A percentile compares a stretch with the other conserved stretches of the same genome.
These are phyloP conservation scores for Pseudevernia furfuracea DNA, from an alignment of 495 filamentous ascomycete genomes.

Conservation along the genomic window DNA sequence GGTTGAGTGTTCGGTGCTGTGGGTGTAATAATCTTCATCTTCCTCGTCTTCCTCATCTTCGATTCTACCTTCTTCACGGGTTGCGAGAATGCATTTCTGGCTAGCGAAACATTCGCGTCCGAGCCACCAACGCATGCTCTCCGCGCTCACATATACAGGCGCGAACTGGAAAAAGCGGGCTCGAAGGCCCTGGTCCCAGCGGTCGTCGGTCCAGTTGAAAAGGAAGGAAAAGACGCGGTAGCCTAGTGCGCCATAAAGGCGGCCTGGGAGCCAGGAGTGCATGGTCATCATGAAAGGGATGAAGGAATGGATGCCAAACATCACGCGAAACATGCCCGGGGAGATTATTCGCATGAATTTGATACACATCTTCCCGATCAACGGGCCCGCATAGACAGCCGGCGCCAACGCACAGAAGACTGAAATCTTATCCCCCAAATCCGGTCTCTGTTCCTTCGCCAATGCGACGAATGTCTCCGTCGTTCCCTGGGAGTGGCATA, in stretches of 20 bases:
- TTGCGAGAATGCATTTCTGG: constrained; percentile 84
- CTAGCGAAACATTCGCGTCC: constrained; percentile 84
- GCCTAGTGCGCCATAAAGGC: constrained; percentile 74
- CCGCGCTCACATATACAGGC: constrained; percentile 81
- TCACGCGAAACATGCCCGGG: constrained; percentile 63
- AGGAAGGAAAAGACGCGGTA: constrained; percentile 87
- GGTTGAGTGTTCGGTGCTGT: constrained; percentile 19
- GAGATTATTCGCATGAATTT: constrained; percentile 83
- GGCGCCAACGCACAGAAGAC: constrained; percentile 92
- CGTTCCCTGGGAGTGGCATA: constrained; percentile 88
- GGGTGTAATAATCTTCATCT: constrained; percentile 25
- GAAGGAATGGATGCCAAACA: constrained; percentile 93
- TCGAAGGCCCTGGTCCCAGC: constrained; percentile 78
- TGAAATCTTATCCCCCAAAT: constrained; percentile 73
- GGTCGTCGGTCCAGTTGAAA: constrained; percentile 78
- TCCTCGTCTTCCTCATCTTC: constrained; percentile 54
- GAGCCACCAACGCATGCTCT: constrained; percentile 95
- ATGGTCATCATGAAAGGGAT: constrained; percentile 93
- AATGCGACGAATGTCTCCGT: constrained; percentile 85
- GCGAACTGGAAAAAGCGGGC: constrained; percentile 86
- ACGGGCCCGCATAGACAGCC: constrained; percentile 80
- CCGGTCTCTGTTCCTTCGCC: constrained; percentile 85
- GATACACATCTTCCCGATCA: constrained; percentile 83
- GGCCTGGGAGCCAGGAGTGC: constrained; percentile 54
- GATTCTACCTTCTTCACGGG: constrained; percentile 54